Percentiles rank a stretch among this genome's conserved stretches.
Conservation (phyloP, 768 basidiomycete species). For the Boletus tomentosulus region DNA sequence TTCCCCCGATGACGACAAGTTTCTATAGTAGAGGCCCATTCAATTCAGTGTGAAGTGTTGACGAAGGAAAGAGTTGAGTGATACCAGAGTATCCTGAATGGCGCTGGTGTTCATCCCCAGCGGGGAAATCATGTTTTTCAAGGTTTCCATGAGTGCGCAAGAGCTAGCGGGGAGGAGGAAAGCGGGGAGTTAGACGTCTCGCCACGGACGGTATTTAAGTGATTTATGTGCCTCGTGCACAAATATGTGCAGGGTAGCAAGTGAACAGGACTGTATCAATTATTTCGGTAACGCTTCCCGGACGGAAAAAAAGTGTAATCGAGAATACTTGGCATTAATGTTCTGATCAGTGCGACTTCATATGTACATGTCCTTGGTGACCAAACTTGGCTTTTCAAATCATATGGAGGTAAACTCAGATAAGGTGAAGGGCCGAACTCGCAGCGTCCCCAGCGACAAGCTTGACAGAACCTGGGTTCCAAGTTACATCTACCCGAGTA, state of each 20-base stretch:
- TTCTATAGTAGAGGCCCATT: constrained; percentile 44
- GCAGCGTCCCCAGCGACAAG: not conserved
- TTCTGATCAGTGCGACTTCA: constrained; percentile 16
- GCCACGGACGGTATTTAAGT: constrained; percentile 38
- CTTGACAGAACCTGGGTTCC: not conserved
- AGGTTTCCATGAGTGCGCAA: constrained; percentile 51
- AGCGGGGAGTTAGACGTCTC: constrained; percentile 26
- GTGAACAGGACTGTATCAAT: constrained; percentile 27
- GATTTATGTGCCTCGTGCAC: constrained; percentile 32
- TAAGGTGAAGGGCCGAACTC: constrained; percentile 12
- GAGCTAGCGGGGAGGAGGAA: constrained; percentile 32
- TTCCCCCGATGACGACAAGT: constrained; percentile 87
- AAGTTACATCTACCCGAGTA: constrained; percentile 15
- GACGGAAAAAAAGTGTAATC: constrained; percentile 16
- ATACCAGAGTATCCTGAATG: constrained; percentile 77
- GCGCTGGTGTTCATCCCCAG: constrained; percentile 62
- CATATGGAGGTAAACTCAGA: constrained; percentile 11
- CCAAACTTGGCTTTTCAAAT: constrained; percentile 18
- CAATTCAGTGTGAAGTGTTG: not conserved
- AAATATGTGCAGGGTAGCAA: constrained; percentile 27
- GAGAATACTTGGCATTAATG: constrained; percentile 14
- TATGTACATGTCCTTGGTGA: constrained; percentile 7
- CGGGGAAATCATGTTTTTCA: constrained; percentile 71
- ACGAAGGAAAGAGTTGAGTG: not conserved
- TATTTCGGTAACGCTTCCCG: constrained; percentile 28